Evolutionary conservation across 495 filamentous ascomycete genomes (phyloP).

Genomic region (Podospora pseudocomata): DNA sequence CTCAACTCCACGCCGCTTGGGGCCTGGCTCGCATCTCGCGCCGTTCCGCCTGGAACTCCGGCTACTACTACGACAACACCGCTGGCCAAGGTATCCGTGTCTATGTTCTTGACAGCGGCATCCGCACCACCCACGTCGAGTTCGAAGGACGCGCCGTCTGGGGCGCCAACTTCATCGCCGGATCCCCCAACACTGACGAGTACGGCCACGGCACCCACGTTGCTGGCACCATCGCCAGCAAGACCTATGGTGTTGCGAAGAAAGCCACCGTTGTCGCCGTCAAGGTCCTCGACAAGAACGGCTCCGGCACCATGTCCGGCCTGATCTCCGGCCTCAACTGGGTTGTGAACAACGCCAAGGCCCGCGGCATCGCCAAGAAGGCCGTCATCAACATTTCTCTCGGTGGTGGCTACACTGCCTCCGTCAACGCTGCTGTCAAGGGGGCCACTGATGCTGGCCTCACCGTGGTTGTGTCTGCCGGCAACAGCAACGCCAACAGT

Average conservation of each 20-base stretch:
- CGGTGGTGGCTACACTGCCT: conserved; percentile 49
- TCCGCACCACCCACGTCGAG: conserved; percentile 50
- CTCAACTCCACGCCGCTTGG: conserved; percentile 39
- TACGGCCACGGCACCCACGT: conserved; percentile 66
- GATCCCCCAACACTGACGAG: conserved; percentile 42
- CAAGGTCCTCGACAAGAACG: conserved; percentile 54
- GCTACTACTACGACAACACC: conserved; percentile 37
- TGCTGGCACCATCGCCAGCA: conserved; percentile 57
- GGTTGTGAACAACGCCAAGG: conserved; percentile 47
- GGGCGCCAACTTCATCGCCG: conserved; percentile 53
- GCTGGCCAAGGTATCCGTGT: conserved; percentile 19
- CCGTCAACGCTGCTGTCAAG: conserved; percentile 51
- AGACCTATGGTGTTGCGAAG: conserved; percentile 63
- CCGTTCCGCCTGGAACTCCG: conserved; percentile 32
- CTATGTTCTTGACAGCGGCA: conserved; percentile 59
- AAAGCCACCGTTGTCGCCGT: conserved; percentile 59
- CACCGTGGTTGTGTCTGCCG: conserved; percentile 51
- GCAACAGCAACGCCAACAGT: conserved; percentile 45
- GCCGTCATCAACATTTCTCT: conserved; percentile 54
- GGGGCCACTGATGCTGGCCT: conserved; percentile 46
- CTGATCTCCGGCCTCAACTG: conserved; percentile 56
- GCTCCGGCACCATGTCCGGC: conserved; percentile 39
- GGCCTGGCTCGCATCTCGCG: conserved; percentile 57
- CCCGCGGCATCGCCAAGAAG: conserved; percentile 31
- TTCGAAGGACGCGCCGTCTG: conserved; percentile 54